Base-by-base conservation (phyloP, 23 red algal genomes). In the Gracilariopsis chorda region DNA sequence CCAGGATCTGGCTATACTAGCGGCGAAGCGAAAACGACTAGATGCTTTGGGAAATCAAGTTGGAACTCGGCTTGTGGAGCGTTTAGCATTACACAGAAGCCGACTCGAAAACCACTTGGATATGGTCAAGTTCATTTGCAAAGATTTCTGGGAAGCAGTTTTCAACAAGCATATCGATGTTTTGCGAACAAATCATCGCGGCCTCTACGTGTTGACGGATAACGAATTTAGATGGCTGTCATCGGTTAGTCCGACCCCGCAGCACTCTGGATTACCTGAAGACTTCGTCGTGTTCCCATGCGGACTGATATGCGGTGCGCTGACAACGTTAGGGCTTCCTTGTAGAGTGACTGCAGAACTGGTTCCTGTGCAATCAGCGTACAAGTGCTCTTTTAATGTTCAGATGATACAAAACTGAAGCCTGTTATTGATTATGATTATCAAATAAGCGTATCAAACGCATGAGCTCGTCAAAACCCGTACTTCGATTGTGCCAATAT, bases 161-260 rank as follows among this genome's bases (percentile, higher is more conserved):
- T 98, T 98, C 55, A 62, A 80, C 41, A 98, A 98, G 62, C 96
- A 95, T 25, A 81, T 98, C 17, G 96, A 98, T 84, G 92, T 91
- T 19, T 42, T 98, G 52, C 84, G 91, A 17, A 98, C 96, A 40
- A 98, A 98, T 44, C 90, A 98, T 86, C 73, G 90, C 16, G 96
- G 96, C 20, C 56, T 93, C 14, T 98, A 89, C 82, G 96, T 98
- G n/a, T 48, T 98, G 12, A 92, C 85, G n/a, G 96, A 98, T 77
- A 94, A 88, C 65, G 46, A 88, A 27, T 95, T 98, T 41, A 76
- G 90, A 0, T 95, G 92, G 85, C 80, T 98, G 23, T 24, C 79
- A 16, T 57, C 61, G 11, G 92, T 98, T 44, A 77, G 67, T 23
- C 63, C 47, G 33, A 51, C 73, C 47, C 47, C 73, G 5, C 77